Evolutionary conservation across 345 rosid species (phyloP).

Genomic region (Eucalyptus victrix): DNA sequence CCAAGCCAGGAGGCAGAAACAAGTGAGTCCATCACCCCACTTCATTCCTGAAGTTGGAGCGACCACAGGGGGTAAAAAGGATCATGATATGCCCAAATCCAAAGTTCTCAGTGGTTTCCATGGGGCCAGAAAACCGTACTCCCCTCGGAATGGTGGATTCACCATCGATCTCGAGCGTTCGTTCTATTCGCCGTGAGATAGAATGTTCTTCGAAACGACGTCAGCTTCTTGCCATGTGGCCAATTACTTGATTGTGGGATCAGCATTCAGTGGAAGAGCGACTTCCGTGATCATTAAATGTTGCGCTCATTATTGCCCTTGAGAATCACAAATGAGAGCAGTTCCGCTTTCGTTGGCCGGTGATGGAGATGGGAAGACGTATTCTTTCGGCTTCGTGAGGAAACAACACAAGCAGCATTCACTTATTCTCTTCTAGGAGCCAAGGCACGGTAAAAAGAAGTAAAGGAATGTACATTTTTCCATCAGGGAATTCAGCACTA

Average conservation of each 20-base stretch:
- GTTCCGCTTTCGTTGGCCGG: neutral
- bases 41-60: neutral
- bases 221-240: neutral
- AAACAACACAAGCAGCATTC: neutral
- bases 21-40: neutral
- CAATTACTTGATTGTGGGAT: neutral
- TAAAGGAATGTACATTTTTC: neutral
- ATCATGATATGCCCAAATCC: neutral
- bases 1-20: neutral
- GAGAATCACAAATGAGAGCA: neutral
- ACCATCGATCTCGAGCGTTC: neutral
- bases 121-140: neutral
- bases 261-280: neutral
- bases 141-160: neutral
- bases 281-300: neutral
- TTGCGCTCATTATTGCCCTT: neutral
- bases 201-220: neutral
- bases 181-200: neutral
- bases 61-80: neutral
- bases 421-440: neutral
- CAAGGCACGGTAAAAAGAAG: neutral
- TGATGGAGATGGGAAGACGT: neutral
- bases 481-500: neutral
- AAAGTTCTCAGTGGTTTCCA: neutral
- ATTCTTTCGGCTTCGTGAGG: neutral